Evolutionary conservation across 129 eudicot genomes (phyloP).

Genomic region (Flaveria sonorensis): DNA sequence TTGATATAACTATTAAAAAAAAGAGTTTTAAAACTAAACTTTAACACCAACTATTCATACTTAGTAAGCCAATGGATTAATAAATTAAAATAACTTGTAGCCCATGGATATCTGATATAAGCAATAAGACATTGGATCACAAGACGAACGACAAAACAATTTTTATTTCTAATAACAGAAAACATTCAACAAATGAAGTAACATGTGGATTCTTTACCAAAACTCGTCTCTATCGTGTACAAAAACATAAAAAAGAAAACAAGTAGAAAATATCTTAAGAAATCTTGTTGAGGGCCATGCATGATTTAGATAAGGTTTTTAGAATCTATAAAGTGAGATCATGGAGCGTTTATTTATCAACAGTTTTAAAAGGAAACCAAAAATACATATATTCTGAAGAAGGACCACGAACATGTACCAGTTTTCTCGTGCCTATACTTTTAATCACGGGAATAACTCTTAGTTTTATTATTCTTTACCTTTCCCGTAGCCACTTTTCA

Average conservation of each 20-base stretch:
- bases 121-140: too few relatives aligned
- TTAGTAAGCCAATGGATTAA: too few relatives aligned
- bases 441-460: conserved; percentile 34
- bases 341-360: not conserved
- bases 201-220: not conserved
- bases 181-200: not conserved
- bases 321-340: conserved; percentile 11
- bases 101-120: too few relatives aligned
- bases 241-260: not conserved
- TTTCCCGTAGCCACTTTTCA: not conserved
- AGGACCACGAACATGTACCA: conserved; percentile 38
- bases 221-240: not conserved
- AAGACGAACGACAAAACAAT: too few relatives aligned
- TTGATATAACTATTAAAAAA: too few relatives aligned
- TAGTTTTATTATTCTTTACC: not conserved
- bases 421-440: conserved; percentile 34
- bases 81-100: too few relatives aligned
- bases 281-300: conserved; percentile 18
- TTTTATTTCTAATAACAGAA: too few relatives aligned
- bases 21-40: too few relatives aligned
- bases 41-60: too few relatives aligned
- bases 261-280: conserved; percentile 9
- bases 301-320: conserved; percentile 6
- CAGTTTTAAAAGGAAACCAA: too few relatives aligned
- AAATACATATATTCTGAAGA: not conserved